phyloP scores from a whole-genome alignment of 2,329 filamentous ascomycete genomes.

The Pyrenophora graminea region DNA sequence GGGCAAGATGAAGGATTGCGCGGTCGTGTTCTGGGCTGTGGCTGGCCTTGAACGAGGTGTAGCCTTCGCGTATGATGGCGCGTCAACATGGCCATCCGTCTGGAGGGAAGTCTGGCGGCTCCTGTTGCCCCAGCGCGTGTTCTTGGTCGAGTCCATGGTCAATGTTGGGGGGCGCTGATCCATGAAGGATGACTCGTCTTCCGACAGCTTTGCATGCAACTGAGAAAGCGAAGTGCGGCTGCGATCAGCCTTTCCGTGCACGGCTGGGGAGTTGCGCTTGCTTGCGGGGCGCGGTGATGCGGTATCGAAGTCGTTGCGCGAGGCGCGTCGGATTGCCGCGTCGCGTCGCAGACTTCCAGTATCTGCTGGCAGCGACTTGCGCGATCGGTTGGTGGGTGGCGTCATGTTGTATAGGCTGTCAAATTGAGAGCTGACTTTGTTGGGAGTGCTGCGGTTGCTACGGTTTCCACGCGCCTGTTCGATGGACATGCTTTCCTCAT shows the following conservation, averaged over 20 bases:
- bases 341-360: slow-evolving; percentile 49
- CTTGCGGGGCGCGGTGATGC: slow-evolving; percentile 46
- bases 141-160: slow-evolving; percentile 49
- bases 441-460: slow-evolving; percentile 43
- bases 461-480: slow-evolving; percentile 60
- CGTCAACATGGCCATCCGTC: slow-evolving; percentile 33
- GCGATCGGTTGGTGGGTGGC: slow-evolving; percentile 46
- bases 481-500: slow-evolving; percentile 57
- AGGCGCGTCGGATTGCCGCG: slow-evolving; percentile 52
- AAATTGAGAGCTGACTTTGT: slow-evolving; percentile 57
- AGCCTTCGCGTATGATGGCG: slow-evolving; percentile 21
- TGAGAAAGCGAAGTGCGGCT: slow-evolving; percentile 59
- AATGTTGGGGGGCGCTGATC: slow-evolving; percentile 56
- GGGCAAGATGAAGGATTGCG: slow-evolving; percentile 65
- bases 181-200: slow-evolving; percentile 58
- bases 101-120: slow-evolving; percentile 50
- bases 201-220: slow-evolving; percentile 58
- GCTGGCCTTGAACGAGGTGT: slow-evolving; percentile 43
- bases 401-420: slow-evolving; percentile 55
- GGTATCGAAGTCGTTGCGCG: slow-evolving; percentile 47
- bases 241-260: slow-evolving; percentile 40
- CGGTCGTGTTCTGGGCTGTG: slow-evolving; percentile 55
- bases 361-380: slow-evolving; percentile 41
- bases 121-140: slow-evolving; percentile 60
- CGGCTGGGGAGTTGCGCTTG: slow-evolving; percentile 40